Evolutionary conservation across 2,329 filamentous ascomycete species (phyloP), one percentile per base, ranked within the genome.

Genomic region (Penicillium sp.): DNA sequence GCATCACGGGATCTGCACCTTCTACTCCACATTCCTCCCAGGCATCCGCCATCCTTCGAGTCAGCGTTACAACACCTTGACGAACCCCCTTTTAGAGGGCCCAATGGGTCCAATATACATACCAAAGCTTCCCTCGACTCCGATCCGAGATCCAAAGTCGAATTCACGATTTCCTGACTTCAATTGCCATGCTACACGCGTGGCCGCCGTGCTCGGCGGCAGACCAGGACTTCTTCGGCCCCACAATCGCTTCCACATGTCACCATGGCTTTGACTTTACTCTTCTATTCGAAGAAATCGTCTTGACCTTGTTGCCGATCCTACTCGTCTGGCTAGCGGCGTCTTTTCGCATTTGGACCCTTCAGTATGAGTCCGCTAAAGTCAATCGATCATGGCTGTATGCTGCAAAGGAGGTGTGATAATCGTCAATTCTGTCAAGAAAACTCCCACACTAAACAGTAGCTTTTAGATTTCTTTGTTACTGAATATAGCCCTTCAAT

Each of bases 191-290:
- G 59, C 57, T 33, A 36, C 19, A 36, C 31, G 24, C 36, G 26
- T 29, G 34, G n/a, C 50, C 37, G 24, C 42, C 37, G 23, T 64
- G 62, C 50, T 55, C 60, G 4, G 42, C 55, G 28, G 54, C 42
- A 13, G 54, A 59, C 18, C 61, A 68, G 36, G 59, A 70, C 45
- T 42, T 46, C 13, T 71, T 71, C 37, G 68, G 68, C 16, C 67
- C 68, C 40, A 54, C 51, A 11, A 60, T 70, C n/a, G 44, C 54
- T 34, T 5, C 39, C 14, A 53, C 54, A 14, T 71, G 63, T 51
- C 60, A 56, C 39, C 54, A 63, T 58, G 63, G 63, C 18, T 69
- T 69, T 51, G 68, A 71, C 43, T 71, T 71, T 48, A 71, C 68
- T 3, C 58, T 70, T 14, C 50, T 69, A 3, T 71, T 71, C 31